These are phyloP conservation scores for Cryoendolithus antarcticus DNA, from an alignment of 2,329 filamentous ascomycete species.

Conservation along the genomic window DNA sequence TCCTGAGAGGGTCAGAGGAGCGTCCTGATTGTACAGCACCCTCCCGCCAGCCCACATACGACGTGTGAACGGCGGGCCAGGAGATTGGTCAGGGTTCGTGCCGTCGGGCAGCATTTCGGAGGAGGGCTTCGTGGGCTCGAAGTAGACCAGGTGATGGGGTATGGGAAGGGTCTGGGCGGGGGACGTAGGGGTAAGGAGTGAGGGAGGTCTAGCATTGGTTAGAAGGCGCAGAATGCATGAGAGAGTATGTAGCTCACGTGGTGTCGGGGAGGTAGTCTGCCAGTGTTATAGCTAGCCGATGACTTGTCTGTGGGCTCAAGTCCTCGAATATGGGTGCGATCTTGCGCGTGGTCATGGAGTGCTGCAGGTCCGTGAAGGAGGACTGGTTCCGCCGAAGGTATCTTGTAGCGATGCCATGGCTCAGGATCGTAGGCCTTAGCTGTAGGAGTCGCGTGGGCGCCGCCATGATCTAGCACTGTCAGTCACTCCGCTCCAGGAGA, in stretches of 20 bases:
- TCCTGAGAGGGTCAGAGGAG: constrained; percentile 22
- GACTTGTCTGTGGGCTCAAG: constrained; percentile 48
- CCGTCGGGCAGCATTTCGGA: constrained; percentile 64
- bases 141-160: constrained; percentile 78
- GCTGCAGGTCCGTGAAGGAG: constrained; percentile 27
- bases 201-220: constrained; percentile 11
- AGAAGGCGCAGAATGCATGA: too few relatives aligned
- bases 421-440: too few relatives aligned
- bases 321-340: constrained; percentile 42
- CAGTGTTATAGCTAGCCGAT: constrained; percentile 54
- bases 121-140: constrained; percentile 56
- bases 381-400: constrained; percentile 11
- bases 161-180: constrained; percentile 35
- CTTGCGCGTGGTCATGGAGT: constrained; percentile 35
- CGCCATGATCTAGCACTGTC: too few relatives aligned
- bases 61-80: constrained; percentile 57
- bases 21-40: constrained; percentile 40
- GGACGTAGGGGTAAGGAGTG: too few relatives aligned
- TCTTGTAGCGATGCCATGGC: too few relatives aligned
- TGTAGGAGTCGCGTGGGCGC: too few relatives aligned
- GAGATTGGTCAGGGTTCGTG: constrained; percentile 67
- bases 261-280: constrained; percentile 38
- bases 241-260: constrained; percentile 7
- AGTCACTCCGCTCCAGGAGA: too few relatives aligned
- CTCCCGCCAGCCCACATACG: constrained; percentile 84